phyloP scores from a whole-genome alignment of 2,329 filamentous ascomycete species.

The Calonectria pauciramosa region DNA sequence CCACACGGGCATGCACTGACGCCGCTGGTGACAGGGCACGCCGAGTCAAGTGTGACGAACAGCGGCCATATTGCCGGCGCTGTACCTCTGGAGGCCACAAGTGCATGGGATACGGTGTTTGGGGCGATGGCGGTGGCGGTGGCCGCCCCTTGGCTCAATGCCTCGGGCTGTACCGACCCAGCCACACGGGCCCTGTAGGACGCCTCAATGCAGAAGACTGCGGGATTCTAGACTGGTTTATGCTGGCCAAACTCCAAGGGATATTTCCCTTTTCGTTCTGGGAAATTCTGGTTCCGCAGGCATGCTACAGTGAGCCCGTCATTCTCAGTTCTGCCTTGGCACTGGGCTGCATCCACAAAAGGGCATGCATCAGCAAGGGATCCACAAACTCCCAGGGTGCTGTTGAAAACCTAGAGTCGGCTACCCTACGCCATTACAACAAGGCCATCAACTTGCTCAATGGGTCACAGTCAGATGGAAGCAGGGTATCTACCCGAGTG shows the following conservation, averaged over 20 bases:
- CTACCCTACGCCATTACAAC: conserved; percentile 2
- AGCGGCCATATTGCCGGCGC: background rate
- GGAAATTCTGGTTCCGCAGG: conserved; percentile 18
- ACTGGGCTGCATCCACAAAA: conserved; percentile 11
- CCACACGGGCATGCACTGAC: background rate
- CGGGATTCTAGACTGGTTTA: conserved; percentile 12
- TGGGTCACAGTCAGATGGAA: background rate
- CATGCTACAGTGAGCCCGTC: conserved; percentile 15
- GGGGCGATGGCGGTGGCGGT: too few species aligned
- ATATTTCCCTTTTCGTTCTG: conserved; percentile 19
- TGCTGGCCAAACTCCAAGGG: conserved; percentile 4
- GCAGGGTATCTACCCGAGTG: conserved; percentile 2
- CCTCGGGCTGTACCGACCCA: background rate
- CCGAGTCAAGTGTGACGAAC: background rate
- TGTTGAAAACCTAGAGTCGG: background rate
- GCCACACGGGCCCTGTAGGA: background rate
- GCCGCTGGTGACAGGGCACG: background rate
- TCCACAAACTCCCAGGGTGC: background rate
- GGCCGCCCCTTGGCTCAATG: background rate
- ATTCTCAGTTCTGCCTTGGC: conserved; percentile 17
- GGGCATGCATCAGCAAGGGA: background rate
- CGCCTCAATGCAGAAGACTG: background rate
- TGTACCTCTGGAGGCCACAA: background rate
- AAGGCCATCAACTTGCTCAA: conserved; percentile 17
- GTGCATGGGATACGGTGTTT: background rate